Base-by-base conservation (phyloP, 2,329 filamentous ascomycete species). In the Pezicula radicicola region DNA sequence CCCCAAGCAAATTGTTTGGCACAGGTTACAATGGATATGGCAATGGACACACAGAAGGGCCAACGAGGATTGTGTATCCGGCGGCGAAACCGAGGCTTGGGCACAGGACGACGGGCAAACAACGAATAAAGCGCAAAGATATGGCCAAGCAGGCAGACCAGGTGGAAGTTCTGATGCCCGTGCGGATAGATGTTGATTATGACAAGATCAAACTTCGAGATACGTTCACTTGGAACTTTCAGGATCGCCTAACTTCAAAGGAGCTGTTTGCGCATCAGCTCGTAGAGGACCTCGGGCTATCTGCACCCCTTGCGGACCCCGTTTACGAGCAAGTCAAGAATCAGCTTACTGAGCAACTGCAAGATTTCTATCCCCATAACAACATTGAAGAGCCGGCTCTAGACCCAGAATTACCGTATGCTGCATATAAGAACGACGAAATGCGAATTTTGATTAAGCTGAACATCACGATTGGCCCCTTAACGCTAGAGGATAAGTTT, bases 171-270 rank as follows among this genome's bases (percentile, higher is more conserved):
- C 75, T 99, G 49, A 89, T 97, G 1, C 94, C 94, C 3, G 81
- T 99, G 59, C 84, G 94, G 45, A 74, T 99, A 50, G 94, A 99
- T 63, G 89, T 97, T 46, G 94, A 99, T 65, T 89, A 89, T 80
- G 93, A 97, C 60, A 96, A 96, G 74, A 83, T 97, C 62, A 94
- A 94, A 71, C 78, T 99, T 55, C 88, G 94, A 68, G 94, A 99
- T 70, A 97, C 94, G 1, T 97, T 99, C 61, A 97, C 94, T 3
- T 99, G 93, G 92, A 99, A 99, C 69, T 78, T 97, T 35, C 90
- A 97, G 72, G 94, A 99, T 68, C 87, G 92, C 53, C 80, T 94
- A 12, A 82, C 95, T 3, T 79, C 83, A 19, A 83, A 87, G 18
- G 88, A 96, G 52, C 70, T 94, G 10, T 97, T 97, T 68, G 89